Percentiles rank a stretch among this genome's conserved stretches.
These are phyloP conservation scores for Rhizopogon rudus DNA, from an alignment of 768 basidiomycete species.

Conservation along the genomic window DNA sequence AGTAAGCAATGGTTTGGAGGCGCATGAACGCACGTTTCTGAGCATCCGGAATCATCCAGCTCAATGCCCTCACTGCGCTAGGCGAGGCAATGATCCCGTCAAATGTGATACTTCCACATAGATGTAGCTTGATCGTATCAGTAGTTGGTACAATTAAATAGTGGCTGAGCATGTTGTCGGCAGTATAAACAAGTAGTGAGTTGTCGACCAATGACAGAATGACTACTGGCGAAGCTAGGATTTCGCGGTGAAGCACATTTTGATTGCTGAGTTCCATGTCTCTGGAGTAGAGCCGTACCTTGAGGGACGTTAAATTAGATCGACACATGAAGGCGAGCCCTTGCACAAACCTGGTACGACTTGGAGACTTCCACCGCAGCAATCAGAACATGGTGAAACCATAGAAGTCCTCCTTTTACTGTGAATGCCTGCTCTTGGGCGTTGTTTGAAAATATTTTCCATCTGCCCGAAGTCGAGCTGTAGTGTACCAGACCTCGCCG, in stretches of 20 bases:
- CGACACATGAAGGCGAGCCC: not conserved
- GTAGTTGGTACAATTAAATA: conserved; percentile 84
- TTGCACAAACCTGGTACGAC: conserved; percentile 60
- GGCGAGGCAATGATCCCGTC: conserved; percentile 84
- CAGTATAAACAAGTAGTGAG: conserved; percentile 89
- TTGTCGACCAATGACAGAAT: conserved; percentile 93
- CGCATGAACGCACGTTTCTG: conserved; percentile 73
- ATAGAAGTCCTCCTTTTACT: conserved; percentile 88
- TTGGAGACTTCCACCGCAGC: conserved; percentile 83
- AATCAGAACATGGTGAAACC: conserved; percentile 96
- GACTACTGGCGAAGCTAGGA: conserved; percentile 70
- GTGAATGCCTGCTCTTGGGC: conserved; percentile 82
- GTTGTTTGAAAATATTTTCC: conserved; percentile 84
- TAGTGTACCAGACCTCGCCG: conserved; percentile 89
- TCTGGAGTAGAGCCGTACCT: conserved; percentile 93
- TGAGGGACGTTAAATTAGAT: not conserved
- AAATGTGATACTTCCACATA: conserved; percentile 95
- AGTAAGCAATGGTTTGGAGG: conserved; percentile 6
- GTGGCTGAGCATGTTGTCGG: conserved; percentile 90
- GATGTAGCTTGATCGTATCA: conserved; percentile 78
- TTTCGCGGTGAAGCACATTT: conserved; percentile 79
- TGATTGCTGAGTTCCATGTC: conserved; percentile 83
- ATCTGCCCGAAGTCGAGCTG: conserved; percentile 88
- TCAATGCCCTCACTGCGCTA: conserved; percentile 79
- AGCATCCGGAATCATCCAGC: conserved; percentile 93